Evolutionary conservation across 169 alveolate genomes (phyloP), one percentile per base, ranked within the genome.

Genomic region (Plasmodium sp.): DNA sequence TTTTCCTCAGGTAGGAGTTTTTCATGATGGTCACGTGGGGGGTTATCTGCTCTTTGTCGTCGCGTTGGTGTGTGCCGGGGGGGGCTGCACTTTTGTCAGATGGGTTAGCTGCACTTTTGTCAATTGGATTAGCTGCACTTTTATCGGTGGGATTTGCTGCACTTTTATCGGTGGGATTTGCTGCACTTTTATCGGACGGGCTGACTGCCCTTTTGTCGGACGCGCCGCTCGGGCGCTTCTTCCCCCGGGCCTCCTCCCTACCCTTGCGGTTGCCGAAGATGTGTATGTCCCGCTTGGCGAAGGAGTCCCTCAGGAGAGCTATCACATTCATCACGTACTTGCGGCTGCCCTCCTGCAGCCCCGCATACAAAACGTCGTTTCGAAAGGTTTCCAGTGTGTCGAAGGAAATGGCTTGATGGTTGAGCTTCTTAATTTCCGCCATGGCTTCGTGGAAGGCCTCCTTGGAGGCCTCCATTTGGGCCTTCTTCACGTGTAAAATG

Each of bases 1-100:
- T 41, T 62, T 73, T 88, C 41, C 31, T 56, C 62, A 88, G 36
- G 34, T 88, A 62, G 5, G 94, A 88, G 31, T 88, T 88, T 88
- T 88, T 88, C 94, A 88, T 88, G 39, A 88, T 22, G 82, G 94
- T 88, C 51, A 88, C 67, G 72, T 88, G 94, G 48, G 94, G 94
- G 12, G 83, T 88, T 58, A 88, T 62, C 7, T 74, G 12, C n/a
- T 85, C 81, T 14, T 51, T 27, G 5, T 43, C 51, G 45, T 12
- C 51, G 51, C 77, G 3, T 48, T 48, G n/a, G 58, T 48, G 3
- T 48, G 58, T 48, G 58, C 58, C 12, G 58, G 58, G 58, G 16
- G 5, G 1, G 56, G 34, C 77, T n/a, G 10, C 41, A 45, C 34
- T 27, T 6, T 31, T 67, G 6, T 54, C 41, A 18, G 1, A 10